Evolutionary conservation across 1,284 basidiomycete genomes (phyloP).

Genomic region (Thecaphora thlaspeos): DNA sequence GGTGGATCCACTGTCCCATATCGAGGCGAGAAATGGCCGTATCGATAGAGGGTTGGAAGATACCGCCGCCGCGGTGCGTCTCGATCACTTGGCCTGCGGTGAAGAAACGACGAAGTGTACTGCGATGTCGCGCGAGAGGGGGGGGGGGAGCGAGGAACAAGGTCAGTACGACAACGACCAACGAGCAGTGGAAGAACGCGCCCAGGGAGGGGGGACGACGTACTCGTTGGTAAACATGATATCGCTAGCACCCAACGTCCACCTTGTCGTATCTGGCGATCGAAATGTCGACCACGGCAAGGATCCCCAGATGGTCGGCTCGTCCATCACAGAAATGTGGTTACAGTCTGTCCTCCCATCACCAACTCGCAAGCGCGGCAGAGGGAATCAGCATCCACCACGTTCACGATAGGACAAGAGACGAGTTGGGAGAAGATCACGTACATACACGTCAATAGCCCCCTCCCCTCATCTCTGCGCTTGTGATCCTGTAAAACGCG

Average conservation of each 20-base stretch:
- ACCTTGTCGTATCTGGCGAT: slow-evolving; percentile 65
- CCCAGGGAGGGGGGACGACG: slow-evolving; percentile 2
- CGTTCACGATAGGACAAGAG: too few relatives aligned
- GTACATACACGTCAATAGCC: slow-evolving; percentile 44
- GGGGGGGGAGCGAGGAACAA: slow-evolving; percentile 2
- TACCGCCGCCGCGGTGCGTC: slow-evolving; percentile 83
- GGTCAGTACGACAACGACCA: slow-evolving; percentile 61
- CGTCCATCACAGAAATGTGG: slow-evolving; percentile 54
- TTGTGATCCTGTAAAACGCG: slow-evolving; percentile 26
- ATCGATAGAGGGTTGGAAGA: slow-evolving; percentile 85
- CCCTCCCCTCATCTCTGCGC: slow-evolving; percentile 24
- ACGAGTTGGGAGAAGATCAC: too few relatives aligned
- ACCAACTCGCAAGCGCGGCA: too few relatives aligned
- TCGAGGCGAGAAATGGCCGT: slow-evolving; percentile 75
- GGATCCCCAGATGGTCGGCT: slow-evolving; percentile 48
- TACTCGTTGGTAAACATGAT: slow-evolving; percentile 86
- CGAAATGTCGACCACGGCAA: slow-evolving; percentile 30
- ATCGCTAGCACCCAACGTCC: slow-evolving; percentile 86
- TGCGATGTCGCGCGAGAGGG: neutral
- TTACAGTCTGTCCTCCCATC: slow-evolving; percentile 32
- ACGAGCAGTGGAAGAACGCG: neutral
- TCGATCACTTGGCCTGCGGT: slow-evolving; percentile 86
- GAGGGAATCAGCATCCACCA: too few relatives aligned
- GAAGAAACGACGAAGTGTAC: slow-evolving; percentile 70
- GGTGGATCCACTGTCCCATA: slow-evolving; percentile 84